These are phyloP conservation scores for Malania oleifera DNA, from an alignment of 164 flowering plant genomes.

Conservation along the genomic window DNA sequence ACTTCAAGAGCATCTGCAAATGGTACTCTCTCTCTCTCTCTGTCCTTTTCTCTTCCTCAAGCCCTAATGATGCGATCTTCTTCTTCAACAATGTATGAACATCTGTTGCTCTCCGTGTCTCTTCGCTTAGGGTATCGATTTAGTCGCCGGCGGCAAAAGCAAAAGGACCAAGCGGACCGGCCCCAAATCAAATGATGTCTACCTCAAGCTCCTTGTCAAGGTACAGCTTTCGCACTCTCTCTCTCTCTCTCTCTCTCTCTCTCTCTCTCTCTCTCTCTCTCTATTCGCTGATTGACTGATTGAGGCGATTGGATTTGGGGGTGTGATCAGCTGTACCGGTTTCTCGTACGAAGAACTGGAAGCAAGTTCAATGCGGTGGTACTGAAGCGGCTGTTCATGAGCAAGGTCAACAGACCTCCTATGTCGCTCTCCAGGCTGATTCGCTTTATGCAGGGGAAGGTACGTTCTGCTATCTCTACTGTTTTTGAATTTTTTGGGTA, in stretches of 20 bases:
- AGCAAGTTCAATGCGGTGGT: too few species aligned
- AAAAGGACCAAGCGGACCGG: slow-evolving; percentile 3
- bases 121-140: slow-evolving; percentile 1
- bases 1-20: too few species aligned
- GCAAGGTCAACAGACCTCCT: slow-evolving; percentile 1
- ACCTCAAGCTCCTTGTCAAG: slow-evolving; percentile 6
- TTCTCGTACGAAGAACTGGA: too few species aligned
- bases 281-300: too few species aligned
- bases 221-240: not conserved
- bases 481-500: not conserved
- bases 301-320: too few species aligned
- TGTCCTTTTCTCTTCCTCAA: too few species aligned
- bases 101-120: too few species aligned
- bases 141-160: slow-evolving; percentile 3
- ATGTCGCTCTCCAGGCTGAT: not conserved
- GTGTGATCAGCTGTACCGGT: too few species aligned
- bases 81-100: too few species aligned
- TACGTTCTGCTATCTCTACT: too few species aligned
- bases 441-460: not conserved
- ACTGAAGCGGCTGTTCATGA: not conserved
- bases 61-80: too few species aligned
- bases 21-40: too few species aligned
- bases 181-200: slow-evolving; percentile 7
- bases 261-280: not conserved
- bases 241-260: not conserved